Percentiles rank a stretch among this genome's conserved stretches.
Conservation (phyloP, 2,329 filamentous ascomycete species). For the Colletotrichum plurivorum region DNA sequence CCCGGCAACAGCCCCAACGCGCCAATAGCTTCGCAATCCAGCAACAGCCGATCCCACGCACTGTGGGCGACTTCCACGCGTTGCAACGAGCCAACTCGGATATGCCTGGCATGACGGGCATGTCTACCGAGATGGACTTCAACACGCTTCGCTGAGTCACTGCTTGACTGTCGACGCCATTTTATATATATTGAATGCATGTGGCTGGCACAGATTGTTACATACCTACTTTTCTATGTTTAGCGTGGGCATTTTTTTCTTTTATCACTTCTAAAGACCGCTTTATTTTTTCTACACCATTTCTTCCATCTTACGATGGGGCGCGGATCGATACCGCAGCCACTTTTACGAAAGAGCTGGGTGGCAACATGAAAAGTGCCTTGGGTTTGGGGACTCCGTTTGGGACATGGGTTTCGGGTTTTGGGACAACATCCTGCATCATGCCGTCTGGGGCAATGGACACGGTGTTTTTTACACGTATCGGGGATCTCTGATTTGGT, state of each 20-base stretch:
- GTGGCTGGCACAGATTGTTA: background rate
- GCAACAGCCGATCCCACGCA: constrained; percentile 55
- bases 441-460: constrained; percentile 30
- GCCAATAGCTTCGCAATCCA: constrained; percentile 58
- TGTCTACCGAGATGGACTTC: constrained; percentile 40
- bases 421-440: constrained; percentile 21
- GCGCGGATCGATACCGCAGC: constrained; percentile 20
- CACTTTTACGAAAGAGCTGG: constrained; percentile 1
- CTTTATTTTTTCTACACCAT: constrained; percentile 5
- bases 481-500: background rate
- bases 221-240: constrained; percentile 4
- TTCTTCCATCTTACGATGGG: constrained; percentile 6
- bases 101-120: constrained; percentile 41
- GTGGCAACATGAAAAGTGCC: constrained; percentile 9
- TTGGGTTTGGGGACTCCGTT: background rate
- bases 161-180: background rate
- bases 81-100: constrained; percentile 62
- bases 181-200: background rate
- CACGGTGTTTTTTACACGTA: constrained; percentile 20
- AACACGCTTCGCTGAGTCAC: constrained; percentile 27
- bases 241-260: constrained; percentile 6
- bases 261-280: background rate
- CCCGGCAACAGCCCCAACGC: constrained; percentile 54
- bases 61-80: constrained; percentile 65
- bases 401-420: constrained; percentile 13